Evolutionary conservation across 257 asterid species (phyloP).

Genomic region (Solanum sejunctum): DNA sequence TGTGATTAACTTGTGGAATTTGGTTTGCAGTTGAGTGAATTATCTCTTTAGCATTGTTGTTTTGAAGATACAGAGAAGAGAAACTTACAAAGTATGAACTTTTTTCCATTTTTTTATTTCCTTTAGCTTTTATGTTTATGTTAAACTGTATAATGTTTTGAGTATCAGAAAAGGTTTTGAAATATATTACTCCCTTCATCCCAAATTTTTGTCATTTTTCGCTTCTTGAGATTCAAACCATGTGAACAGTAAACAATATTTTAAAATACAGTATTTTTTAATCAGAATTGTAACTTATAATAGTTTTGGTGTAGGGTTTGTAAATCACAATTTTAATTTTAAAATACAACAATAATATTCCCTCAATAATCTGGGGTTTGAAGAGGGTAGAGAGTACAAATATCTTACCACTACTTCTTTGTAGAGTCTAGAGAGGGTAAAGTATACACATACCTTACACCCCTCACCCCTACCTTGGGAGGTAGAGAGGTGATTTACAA

Average conservation of each 20-base stretch:
- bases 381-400: neutral
- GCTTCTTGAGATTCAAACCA: neutral
- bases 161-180: neutral
- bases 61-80: neutral
- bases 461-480: no score
- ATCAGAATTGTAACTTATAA: neutral
- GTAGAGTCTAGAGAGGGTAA: neutral
- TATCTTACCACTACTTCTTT: no score
- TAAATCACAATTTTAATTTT: neutral
- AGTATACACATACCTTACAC: neutral
- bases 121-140: neutral
- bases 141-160: neutral
- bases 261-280: neutral
- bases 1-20: neutral
- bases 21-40: conserved; percentile 8
- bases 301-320: neutral
- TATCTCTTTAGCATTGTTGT: neutral
- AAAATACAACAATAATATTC: neutral
- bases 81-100: neutral
- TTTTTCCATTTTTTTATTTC: neutral
- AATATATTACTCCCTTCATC: neutral
- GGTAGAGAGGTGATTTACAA: neutral
- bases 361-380: neutral
- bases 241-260: neutral
- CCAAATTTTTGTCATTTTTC: neutral